Evolutionary conservation across 164 flowering plant genomes (phyloP).

Genomic region (Nymphaea colorata): DNA sequence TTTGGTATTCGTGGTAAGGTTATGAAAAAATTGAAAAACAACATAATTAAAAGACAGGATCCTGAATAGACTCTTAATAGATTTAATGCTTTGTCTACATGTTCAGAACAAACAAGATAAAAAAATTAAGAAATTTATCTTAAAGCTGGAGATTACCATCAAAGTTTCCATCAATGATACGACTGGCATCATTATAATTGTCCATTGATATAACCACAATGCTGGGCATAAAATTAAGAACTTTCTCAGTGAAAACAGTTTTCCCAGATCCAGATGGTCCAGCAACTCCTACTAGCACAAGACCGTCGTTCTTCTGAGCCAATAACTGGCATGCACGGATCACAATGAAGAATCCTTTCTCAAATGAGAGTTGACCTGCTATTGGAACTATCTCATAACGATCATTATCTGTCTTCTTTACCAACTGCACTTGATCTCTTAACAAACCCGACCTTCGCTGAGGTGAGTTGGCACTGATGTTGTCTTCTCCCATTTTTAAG

Average conservation of each 20-base stretch:
- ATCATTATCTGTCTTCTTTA: constrained; percentile 52
- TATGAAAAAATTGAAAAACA: no score
- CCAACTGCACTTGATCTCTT: constrained; percentile 72
- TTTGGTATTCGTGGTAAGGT: no score
- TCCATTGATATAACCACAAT: constrained; percentile 93
- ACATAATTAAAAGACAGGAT: no score
- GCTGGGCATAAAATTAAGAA: constrained; percentile 83
- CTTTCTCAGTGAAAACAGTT: constrained; percentile 86
- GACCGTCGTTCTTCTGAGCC: constrained; percentile 80
- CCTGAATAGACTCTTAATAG: no score
- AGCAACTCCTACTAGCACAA: constrained; percentile 74
- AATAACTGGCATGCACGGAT: constrained; percentile 86
- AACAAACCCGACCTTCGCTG: constrained; percentile 46
- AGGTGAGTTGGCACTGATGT: constrained; percentile 30
- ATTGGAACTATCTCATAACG: constrained; percentile 77
- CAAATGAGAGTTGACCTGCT: constrained; percentile 64
- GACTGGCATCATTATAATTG: constrained; percentile 85
- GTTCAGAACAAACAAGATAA: no score
- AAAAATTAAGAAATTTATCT: no score
- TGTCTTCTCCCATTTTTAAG: constrained; percentile 38
- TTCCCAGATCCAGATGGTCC: constrained; percentile 99
- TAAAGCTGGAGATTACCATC: constrained; percentile 44
- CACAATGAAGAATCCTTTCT: constrained; percentile 86
- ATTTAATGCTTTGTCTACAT: no score
- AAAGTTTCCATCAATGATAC: constrained; percentile 90